Percentiles rank a stretch among this genome's conserved stretches.
Conservation (phyloP, 2,329 filamentous ascomycete genomes). For the Beauveria varroae region DNA sequence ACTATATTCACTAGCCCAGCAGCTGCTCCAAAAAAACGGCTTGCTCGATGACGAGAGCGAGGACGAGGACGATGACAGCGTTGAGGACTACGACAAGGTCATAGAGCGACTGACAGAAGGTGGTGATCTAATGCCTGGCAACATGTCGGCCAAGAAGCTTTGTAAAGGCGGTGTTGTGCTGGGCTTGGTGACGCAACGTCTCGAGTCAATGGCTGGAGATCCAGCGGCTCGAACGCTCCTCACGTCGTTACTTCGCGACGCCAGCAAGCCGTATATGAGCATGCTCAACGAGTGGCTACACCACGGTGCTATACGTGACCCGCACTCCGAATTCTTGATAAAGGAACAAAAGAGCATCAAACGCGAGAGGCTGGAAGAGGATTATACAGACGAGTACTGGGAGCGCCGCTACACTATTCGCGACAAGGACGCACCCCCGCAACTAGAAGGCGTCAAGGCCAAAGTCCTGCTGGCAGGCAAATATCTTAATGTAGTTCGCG, state of each 20-base stretch:
- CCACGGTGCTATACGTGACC: conserved; percentile 89
- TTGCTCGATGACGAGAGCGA: conserved; percentile 75
- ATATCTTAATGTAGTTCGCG: conserved; percentile 94
- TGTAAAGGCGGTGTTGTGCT: conserved; percentile 97
- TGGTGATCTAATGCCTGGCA: conserved; percentile 69
- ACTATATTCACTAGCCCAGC: conserved; percentile 78
- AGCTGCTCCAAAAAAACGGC: conserved; percentile 81
- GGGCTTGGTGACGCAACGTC: conserved; percentile 72
- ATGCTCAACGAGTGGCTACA: conserved; percentile 99
- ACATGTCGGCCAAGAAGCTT: conserved; percentile 79
- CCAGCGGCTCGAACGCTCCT: conserved; percentile 77
- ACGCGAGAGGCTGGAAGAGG: conserved; percentile 82
- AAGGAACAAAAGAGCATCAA: conserved; percentile 95
- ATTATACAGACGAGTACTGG: conserved; percentile 99
- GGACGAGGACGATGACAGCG: conserved; percentile 63
- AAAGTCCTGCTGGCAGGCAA: conserved; percentile 94
- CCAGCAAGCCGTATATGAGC: conserved; percentile 89
- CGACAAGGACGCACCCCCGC: conserved; percentile 83
- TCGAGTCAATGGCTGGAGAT: conserved; percentile 89
- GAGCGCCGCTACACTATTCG: conserved; percentile 94
- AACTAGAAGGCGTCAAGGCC: conserved; percentile 83
- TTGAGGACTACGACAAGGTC: conserved; percentile 85
- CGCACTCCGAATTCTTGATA: conserved; percentile 87
- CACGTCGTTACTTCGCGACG: conserved; percentile 74
- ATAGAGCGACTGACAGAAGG: conserved; percentile 83